Percentiles rank a stretch among this genome's conserved stretches.
These are phyloP conservation scores for Phallus indusiatus DNA, from an alignment of 768 basidiomycete species.

Conservation along the genomic window DNA sequence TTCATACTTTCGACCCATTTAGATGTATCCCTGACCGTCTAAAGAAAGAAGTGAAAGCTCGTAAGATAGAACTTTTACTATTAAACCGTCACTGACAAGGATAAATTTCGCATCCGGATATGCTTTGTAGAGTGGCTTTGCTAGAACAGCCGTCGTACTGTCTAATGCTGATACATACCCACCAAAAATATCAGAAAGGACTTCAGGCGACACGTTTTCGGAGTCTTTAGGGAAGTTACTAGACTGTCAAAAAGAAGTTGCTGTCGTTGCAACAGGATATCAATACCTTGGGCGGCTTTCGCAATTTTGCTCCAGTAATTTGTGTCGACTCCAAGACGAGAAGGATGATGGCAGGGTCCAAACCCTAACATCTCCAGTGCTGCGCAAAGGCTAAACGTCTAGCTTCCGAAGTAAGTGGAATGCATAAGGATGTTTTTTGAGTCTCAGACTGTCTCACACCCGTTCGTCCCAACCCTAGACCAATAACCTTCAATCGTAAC, in stretches of 20 bases:
- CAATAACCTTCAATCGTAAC: neutral
- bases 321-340: neutral
- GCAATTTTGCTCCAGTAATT: neutral
- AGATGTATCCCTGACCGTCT: neutral
- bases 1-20: slow-evolving; percentile 3
- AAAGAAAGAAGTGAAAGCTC: neutral
- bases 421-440: too few species aligned
- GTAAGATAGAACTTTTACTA: neutral
- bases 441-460: neutral
- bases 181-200: neutral
- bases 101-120: slow-evolving; percentile 8
- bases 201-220: neutral
- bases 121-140: neutral
- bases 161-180: neutral
- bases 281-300: neutral
- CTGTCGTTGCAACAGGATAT: neutral
- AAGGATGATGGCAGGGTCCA: slow-evolving; percentile 1
- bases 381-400: neutral
- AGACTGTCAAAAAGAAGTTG: neutral
- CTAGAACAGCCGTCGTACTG: neutral
- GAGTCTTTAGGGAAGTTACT: neutral
- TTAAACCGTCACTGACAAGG: neutral
- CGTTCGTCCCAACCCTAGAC: neutral
- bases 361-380: slow-evolving; percentile 3
- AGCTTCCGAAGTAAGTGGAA: too few species aligned